Base-by-base conservation (phyloP, 2,329 filamentous ascomycete genomes). In the Xylogone sp. region DNA sequence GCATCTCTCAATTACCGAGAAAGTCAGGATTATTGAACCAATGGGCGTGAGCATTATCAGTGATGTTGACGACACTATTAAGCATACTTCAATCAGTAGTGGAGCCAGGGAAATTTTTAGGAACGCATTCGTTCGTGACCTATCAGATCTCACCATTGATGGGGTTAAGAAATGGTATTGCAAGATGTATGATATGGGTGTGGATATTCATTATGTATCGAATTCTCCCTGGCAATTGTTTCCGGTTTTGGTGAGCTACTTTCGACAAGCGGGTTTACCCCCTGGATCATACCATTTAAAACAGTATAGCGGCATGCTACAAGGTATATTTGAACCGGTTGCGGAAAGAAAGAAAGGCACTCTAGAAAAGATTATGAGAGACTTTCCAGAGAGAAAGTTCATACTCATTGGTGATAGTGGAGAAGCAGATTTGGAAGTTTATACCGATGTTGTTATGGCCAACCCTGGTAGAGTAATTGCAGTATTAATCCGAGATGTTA, bases 141-240 rank as follows among this genome's bases (percentile, higher is more conserved):
- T 97, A 1, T 76, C 72, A 2, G 90, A 93, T 54, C 76, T 97
- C 44, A 90, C 84, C 0, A 84, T 99, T 20, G 86, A 91, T 16
- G 94, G 94, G 2, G 92, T 97, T 19, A 82, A 77, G 52, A 90
- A 95, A 56, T 97, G 94, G 93, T 99, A 97, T 65, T 83, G 76
- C 31, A 77, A 77, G 19, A 78, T 99, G 71, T 79, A 87, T 39
- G 76, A 84, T 19, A 83, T 93, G 72, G 91, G 92, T 18, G 93
- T 97, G 21, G 83, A 85, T 61, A 80, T 99, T 48, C 95, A 99
- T 66, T 99, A 99, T 68, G 95, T 96, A 58, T 99, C 94, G n/a
- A 99, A 99, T 69, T 96, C 93, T 47, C 94, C 94, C 0, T 99
- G 95, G 95, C 95, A 99, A 67, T 78, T 99, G 6, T 99, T 90